Evolutionary conservation across 768 basidiomycete species (phyloP).

Genomic region (Leccinellum luteum): DNA sequence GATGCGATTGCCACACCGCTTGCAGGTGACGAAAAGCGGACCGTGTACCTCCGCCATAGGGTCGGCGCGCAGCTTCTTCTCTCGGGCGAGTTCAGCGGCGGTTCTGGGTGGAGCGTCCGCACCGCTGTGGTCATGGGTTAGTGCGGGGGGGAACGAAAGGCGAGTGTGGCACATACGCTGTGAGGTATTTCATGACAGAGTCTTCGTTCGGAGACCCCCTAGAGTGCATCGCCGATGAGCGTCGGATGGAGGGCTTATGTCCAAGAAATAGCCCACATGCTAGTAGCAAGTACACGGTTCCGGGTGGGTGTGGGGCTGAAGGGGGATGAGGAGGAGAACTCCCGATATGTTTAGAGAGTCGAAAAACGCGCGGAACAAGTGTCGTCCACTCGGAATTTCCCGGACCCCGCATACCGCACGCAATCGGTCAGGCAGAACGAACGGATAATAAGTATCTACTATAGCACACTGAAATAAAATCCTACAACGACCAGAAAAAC

Average conservation of each 20-base stretch:
- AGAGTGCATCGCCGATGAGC: slow-evolving; percentile 21
- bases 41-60: slow-evolving; percentile 50
- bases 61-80: slow-evolving; percentile 52
- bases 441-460: not conserved
- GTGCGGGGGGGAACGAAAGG: not conserved
- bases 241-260: not conserved
- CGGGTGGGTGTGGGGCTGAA: not conserved
- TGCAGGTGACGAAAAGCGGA: slow-evolving; percentile 53
- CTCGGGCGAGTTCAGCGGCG: slow-evolving; percentile 46
- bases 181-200: slow-evolving; percentile 18
- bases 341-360: not conserved
- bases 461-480: not conserved
- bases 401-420: slow-evolving; percentile 25
- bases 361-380: slow-evolving; percentile 21
- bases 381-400: slow-evolving; percentile 25
- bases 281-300: not conserved
- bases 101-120: slow-evolving; percentile 32
- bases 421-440: slow-evolving; percentile 13
- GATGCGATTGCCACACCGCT: slow-evolving; percentile 52
- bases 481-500: no score
- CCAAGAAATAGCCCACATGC: slow-evolving; percentile 22
- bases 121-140: slow-evolving; percentile 21
- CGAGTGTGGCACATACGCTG: slow-evolving; percentile 19
- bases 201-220: slow-evolving; percentile 28
- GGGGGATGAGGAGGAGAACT: slow-evolving; percentile 4